Conservation (phyloP, 225 moss, liverwort and hornwort genomes). For the Polytrichum formosum region DNA sequence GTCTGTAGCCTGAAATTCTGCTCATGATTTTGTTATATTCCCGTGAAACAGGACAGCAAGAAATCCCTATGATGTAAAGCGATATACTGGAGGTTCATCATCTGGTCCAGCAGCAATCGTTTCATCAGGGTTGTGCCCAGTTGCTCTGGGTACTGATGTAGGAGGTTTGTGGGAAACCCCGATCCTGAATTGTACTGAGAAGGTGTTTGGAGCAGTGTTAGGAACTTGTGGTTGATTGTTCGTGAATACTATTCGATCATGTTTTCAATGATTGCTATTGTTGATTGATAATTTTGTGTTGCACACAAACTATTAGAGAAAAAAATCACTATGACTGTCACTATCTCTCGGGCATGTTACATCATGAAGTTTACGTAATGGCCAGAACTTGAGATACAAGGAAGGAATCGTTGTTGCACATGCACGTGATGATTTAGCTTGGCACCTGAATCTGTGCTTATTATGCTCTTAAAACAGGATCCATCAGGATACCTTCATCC, state of each 20-base stretch:
- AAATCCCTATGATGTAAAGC: slow-evolving; percentile 79
- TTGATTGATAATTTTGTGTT: no score
- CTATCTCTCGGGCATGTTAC: no score
- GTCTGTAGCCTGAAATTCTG: not conserved
- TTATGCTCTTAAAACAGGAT: slow-evolving; percentile 52
- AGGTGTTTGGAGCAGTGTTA: no score
- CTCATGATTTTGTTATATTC: slow-evolving; percentile 1
- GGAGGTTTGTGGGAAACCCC: slow-evolving; percentile 57
- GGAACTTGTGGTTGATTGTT: no score
- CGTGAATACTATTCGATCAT: no score
- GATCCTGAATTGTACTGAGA: not conserved
- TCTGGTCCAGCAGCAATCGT: slow-evolving; percentile 88
- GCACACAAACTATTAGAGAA: no score
- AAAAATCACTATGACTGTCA: no score
- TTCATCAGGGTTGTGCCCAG: slow-evolving; percentile 82
- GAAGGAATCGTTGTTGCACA: no score
- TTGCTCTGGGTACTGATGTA: slow-evolving; percentile 90
- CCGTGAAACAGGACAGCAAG: slow-evolving; percentile 66
- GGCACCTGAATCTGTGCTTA: not conserved
- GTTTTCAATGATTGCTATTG: no score
- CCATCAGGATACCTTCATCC: slow-evolving; percentile 81
- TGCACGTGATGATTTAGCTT: no score
- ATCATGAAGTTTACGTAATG: not conserved
- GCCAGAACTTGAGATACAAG: not conserved
- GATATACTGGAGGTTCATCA: slow-evolving; percentile 90